Evolutionary conservation across 352 stramenopile species (phyloP), one percentile per base, ranked within the genome.

Genomic region (Globisporangium splendens): DNA sequence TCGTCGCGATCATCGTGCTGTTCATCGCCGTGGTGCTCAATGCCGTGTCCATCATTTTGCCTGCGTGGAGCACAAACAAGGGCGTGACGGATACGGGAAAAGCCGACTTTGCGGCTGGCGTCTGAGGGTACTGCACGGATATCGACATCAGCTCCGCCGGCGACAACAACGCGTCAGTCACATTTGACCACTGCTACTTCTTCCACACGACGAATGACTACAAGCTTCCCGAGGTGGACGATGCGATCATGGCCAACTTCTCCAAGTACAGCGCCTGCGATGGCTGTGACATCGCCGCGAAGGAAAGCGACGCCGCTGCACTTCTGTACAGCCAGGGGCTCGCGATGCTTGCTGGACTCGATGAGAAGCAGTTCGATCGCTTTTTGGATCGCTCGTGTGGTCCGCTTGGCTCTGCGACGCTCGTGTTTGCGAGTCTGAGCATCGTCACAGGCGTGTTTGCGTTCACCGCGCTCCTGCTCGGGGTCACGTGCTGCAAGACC

Each of bases 401-500:
- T 2, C 62, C 62, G 3, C 43, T 87, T n/a, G 79, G 79, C 49
- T 66, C 55, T 8, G 62, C 69, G 13, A 82, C 79, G 41, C 59
- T 89, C 15, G 54, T 72, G 24, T 77, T 89, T 46, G 71, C 63
- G 31, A 68, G 64, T 24, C 56, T 86, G 51, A 81, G 73, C 47
- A 66, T 79, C 62, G 47, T 52, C 2, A 51, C 65, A 0, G 77
- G 77, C 1, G 66, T 70, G 11, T 53, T 89, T 17, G 69, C 77
- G 8, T 85, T 85, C 56, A 63, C 82, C 24, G 62, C 66, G 12
- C 63, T 88, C 22, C 57, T 81, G 24, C 75, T 89, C 8, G 77
- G 75, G 28, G 73, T 89, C 65, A 84, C 75, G 48, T 89, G 75
- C 73, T 89, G 79, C 69, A 88, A 83, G 75, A 87, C 75, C 57